Conservation (phyloP, 2,329 filamentous ascomycete species). For the Trichocomaceae sp. region DNA sequence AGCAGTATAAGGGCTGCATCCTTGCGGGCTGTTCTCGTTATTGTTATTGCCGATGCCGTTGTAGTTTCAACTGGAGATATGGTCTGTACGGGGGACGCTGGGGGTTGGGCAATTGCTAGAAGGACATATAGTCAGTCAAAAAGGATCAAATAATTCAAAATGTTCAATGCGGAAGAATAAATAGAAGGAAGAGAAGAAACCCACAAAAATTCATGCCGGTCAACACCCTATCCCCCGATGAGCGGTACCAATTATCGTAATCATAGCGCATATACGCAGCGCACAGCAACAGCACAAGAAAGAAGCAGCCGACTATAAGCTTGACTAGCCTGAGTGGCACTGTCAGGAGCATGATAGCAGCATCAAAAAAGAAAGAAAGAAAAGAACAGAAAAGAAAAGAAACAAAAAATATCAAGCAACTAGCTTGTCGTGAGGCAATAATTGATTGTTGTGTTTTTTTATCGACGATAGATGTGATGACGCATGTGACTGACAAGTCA, state of each 20-base stretch:
- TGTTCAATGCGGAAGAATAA: not conserved
- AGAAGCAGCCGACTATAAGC: not conserved
- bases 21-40: slow-evolving; percentile 56
- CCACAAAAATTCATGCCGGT: slow-evolving; percentile 9
- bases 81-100: not conserved
- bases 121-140: not conserved
- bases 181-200: not conserved
- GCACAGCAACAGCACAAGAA: not conserved
- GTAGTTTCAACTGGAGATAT: not conserved
- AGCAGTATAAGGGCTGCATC: slow-evolving; percentile 88
- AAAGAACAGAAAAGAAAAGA: too few relatives aligned
- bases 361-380: too few relatives aligned
- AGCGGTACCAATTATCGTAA: slow-evolving; percentile 10
- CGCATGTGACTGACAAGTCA: not conserved
- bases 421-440: not conserved
- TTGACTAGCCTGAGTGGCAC: slow-evolving; percentile 3
- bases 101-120: not conserved
- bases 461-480: not conserved
- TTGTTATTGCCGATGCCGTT: not conserved
- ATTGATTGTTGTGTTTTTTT: not conserved
- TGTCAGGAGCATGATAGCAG: slow-evolving; percentile 6
- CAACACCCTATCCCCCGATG: slow-evolving; percentile 10
- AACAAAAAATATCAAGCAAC: too few relatives aligned
- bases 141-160: not conserved
- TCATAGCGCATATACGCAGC: slow-evolving; percentile 2